Base-by-base conservation (phyloP, 768 basidiomycete species). In the Leccinum obscurum region DNA sequence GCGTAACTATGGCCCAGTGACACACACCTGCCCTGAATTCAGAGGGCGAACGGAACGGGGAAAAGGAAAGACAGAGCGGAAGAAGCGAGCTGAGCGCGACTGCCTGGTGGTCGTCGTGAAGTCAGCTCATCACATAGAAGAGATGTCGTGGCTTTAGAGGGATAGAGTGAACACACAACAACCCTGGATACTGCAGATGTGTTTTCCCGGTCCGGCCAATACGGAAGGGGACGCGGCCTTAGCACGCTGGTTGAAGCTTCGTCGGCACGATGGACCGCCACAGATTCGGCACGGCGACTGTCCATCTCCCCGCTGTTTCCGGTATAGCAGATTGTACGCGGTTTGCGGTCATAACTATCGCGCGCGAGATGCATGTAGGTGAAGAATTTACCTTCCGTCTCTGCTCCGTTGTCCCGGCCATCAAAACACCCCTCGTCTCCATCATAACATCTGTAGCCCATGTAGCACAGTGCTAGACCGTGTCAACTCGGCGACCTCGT, bases 141-240 rank as follows among this genome's bases (percentile, higher is more conserved):
- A 63, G 54, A 48, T 62, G 58, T 11, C 65, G 30, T 57, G 63
- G n/a, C 28, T 34, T 15, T 4, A 26, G 34, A 48, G 37, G 6
- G 14, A 26, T 17, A 20, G 37, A 24, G 39, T 62, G 58, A 11
- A 66, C 76, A 24, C 66, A 82, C 77, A 74, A 30, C 2, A 35
- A 35, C 77, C 78, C 54, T 75, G 72, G 13, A 85, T 76, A 32
- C 77, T 67, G 85, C 86, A 87, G 17, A 85, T 73, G 32, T 86
- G 74, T 61, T 84, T 80, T 63, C 85, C 77, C 28, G 77, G 57
- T 17, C 77, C 74, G 6, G 79, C 68, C 53, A 44, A 17, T 10
- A 20, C 1, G 41, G n/a, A 37, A 15, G 14, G 28, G 14, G 14
- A 15, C 6, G 14, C 2, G 14, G 35, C 35, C 14, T 6, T 37